Evolutionary conservation across 1,284 basidiomycete species (phyloP), one percentile per base, ranked within the genome.

Genomic region (Fomitopsis schrenkii): DNA sequence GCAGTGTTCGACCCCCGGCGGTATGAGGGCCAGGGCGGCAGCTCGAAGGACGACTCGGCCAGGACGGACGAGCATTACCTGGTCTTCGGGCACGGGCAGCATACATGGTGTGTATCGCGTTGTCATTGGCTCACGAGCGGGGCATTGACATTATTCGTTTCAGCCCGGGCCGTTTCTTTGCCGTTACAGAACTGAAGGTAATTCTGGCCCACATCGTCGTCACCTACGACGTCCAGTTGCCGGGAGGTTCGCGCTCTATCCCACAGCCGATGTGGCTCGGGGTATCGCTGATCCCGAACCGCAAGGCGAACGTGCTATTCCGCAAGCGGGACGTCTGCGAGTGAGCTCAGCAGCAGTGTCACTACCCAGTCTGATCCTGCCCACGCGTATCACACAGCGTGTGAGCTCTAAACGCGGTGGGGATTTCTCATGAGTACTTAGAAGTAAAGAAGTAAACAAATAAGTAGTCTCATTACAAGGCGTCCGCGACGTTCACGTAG

Each of bases 151-250:
- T 36, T 2, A 36, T 38, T 2, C 17, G 17, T 7, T 54, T 7
- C 22, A 74, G 79, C 59, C 79, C 80, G 9, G 80, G 79, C 1
- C 72, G 79, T 3, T 81, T 80, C 71, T 81, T 83, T 62, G 80
- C 80, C 0, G 75, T 74, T 10, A 76, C 71, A 58, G 76, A 77
- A 66, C 67, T 83, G 40, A 83, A 83, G 67, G 69, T 73, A 1
- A 75, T 82, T 70, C 63, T 82, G 22, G 77, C 78, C 2, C 71
- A 80, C 58, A 63, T 80, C 10, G 62, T 83, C 3, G 28, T 79
- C 42, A 77, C 74, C 50, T 83, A 83, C 64, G 81, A 83, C 60
- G 63, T 83, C 35, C 80, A 79, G 67, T 62, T 79, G 15, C 70
- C 70, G 55, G 67, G 64, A 10, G 19, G 26, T 2, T 55, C 59